Evolutionary conservation across 73 alveolate species (phyloP), one percentile per base, ranked within the genome.

Genomic region (Stentor coeruleus): DNA sequence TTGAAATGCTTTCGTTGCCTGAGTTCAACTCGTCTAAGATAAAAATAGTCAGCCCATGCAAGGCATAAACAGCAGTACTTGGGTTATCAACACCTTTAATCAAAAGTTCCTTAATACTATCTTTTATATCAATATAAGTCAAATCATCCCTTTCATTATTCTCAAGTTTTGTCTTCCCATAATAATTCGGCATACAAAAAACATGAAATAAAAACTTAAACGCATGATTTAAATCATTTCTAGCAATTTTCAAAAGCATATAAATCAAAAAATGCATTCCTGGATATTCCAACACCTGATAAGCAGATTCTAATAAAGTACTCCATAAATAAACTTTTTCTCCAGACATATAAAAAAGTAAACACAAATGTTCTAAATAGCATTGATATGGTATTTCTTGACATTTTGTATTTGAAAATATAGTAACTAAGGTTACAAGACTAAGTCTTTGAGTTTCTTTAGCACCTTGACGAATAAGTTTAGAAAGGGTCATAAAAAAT

Each of bases 251-350:
- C 41, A 66, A 66, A 2, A 20, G 37, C n/a, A 26, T 26, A 20
- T 66, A 20, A 66, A 66, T 66, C 37, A 66, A 2, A 2, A 66
- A 66, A 66, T 66, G 79, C 79, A 66, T 66, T 1, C 79, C 79
- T 0, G 79, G 79, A 66, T 20, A 66, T 20, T 66, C 79, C 79
- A 66, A 26, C 0, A 66, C 2, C 37, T 33, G n/a, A 14, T 37
- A 26, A 1, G 79, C 36, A 11, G 36, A 26, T 33, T 66, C 79
- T 33, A 66, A 66, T 14, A 66, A 14, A 31, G 40, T 66, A 11
- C n/a, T 33, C 26, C 14, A 26, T 26, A 66, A 33, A 33, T 66
- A 40, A 28, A 15, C 2, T 31, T 66, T 66, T 66, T 66, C 40
- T 20, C 26, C 14, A 31, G 40, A 20, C 14, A 66, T 20, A 66